Conservation (phyloP, 495 filamentous ascomycete species). For the Podospora tetraspora region DNA sequence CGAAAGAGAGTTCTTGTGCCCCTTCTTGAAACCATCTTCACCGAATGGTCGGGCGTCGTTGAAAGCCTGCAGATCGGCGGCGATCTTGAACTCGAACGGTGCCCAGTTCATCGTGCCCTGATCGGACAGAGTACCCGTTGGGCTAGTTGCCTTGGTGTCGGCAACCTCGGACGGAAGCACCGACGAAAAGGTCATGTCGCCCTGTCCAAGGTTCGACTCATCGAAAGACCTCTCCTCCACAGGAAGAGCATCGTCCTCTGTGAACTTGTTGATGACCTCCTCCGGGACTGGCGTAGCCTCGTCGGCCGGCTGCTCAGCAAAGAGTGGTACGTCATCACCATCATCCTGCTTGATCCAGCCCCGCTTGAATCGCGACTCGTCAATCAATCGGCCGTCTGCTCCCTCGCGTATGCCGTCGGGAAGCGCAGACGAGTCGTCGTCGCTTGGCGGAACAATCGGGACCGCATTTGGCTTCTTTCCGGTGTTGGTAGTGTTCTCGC, state of each 20-base stretch:
- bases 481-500: slow-evolving; percentile 54
- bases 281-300: slow-evolving; percentile 28
- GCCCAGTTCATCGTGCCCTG: slow-evolving; percentile 36
- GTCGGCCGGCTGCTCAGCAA: slow-evolving; percentile 47
- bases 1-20: slow-evolving; percentile 57
- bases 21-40: slow-evolving; percentile 35
- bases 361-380: slow-evolving; percentile 66
- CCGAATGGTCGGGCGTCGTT: slow-evolving; percentile 39
- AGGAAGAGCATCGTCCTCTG: slow-evolving; percentile 24
- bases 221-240: slow-evolving; percentile 38
- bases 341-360: slow-evolving; percentile 54
- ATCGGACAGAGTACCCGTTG: slow-evolving; percentile 38
- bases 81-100: slow-evolving; percentile 41
- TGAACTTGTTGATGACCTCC: slow-evolving; percentile 6
- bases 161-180: slow-evolving; percentile 42
- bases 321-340: slow-evolving; percentile 63
- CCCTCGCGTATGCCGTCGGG: slow-evolving; percentile 42
- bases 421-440: slow-evolving; percentile 38
- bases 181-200: slow-evolving; percentile 42
- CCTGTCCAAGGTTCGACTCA: slow-evolving; percentile 37
- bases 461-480: slow-evolving; percentile 72
- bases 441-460: slow-evolving; percentile 64
- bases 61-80: slow-evolving; percentile 36
- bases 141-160: slow-evolving; percentile 46
- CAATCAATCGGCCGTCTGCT: slow-evolving; percentile 47